phyloP scores from a whole-genome alignment of 106 monocot genomes.

The Dendrobium nobile region DNA sequence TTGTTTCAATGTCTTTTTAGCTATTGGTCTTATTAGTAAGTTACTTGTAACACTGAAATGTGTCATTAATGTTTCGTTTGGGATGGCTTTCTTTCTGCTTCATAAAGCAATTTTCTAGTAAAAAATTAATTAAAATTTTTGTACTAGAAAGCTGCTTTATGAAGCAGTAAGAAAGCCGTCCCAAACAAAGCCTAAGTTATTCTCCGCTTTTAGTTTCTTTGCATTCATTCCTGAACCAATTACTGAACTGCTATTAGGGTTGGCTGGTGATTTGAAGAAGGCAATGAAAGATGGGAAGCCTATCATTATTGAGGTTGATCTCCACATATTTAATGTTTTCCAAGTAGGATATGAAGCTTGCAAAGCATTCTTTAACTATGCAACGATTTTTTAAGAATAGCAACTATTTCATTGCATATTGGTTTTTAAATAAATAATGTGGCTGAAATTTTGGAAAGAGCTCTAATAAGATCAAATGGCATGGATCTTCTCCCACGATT shows the following conservation, averaged over 20 bases:
- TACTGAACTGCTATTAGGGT: slow-evolving; percentile 33
- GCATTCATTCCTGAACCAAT: not conserved
- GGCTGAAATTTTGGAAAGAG: not conserved
- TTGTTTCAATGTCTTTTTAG: not conserved
- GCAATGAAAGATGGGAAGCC: slow-evolving; percentile 99
- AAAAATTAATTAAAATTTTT: too few species aligned
- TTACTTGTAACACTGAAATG: not conserved
- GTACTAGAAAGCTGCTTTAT: too few species aligned
- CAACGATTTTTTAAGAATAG: not conserved
- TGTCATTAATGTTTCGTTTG: not conserved
- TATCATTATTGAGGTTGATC: slow-evolving; percentile 93
- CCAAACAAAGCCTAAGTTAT: not conserved
- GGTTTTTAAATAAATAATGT: not conserved
- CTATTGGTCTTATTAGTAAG: not conserved
- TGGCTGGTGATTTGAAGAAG: slow-evolving; percentile 99
- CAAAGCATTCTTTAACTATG: not conserved
- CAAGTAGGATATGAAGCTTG: not conserved
- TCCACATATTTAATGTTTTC: slow-evolving; percentile 1
- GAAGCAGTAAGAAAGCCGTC: too few species aligned
- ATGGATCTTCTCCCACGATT: not conserved
- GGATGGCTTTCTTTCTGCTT: too few species aligned
- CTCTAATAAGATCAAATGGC: not conserved
- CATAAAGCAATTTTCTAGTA: too few species aligned
- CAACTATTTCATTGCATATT: not conserved
- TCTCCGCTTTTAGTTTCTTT: not conserved